phyloP scores from a whole-genome alignment of 345 rosid genomes.

The Fremontodendron californicum region DNA sequence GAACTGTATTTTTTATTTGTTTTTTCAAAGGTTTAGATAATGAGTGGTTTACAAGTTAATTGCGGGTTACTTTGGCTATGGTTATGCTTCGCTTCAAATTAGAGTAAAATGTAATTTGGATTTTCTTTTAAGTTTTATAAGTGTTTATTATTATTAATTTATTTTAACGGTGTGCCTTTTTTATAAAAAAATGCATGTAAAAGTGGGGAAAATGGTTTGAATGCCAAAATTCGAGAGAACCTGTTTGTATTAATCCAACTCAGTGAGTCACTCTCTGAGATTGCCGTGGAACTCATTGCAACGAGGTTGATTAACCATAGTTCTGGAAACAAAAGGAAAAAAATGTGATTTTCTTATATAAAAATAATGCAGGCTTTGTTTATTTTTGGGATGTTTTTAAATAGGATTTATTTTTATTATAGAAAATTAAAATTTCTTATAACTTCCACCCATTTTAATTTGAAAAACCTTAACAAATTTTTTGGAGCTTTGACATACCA shows the following conservation, averaged over 20 bases:
- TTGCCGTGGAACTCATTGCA: constrained; percentile 24
- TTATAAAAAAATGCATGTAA: not conserved
- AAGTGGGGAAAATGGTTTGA: not conserved
- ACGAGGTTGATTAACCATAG: not conserved
- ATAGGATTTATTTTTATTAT: not conserved
- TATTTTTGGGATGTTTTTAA: not conserved
- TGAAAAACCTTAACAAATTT: not conserved
- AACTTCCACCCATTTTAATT: not conserved
- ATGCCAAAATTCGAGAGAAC: constrained; percentile 23
- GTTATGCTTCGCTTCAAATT: constrained; percentile 20
- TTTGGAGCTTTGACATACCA: not conserved
- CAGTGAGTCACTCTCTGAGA: constrained; percentile 14
- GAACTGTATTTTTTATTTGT: not conserved
- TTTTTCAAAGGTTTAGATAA: not conserved
- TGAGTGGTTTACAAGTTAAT: not conserved
- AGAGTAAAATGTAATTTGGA: too few relatives aligned
- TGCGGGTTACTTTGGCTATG: constrained; percentile 9
- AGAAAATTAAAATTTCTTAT: not conserved
- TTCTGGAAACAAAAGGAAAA: not conserved
- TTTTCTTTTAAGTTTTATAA: too few relatives aligned
- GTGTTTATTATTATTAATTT: too few relatives aligned
- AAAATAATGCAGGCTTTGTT: not conserved
- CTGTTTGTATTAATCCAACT: constrained; percentile 18
- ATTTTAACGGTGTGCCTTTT: not conserved
- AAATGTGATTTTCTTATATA: not conserved